Percentiles rank a stretch among this genome's conserved stretches.
Evolutionary conservation across 2,329 filamentous ascomycete genomes (phyloP).

Genomic region (Trichoderma guizhouense): DNA sequence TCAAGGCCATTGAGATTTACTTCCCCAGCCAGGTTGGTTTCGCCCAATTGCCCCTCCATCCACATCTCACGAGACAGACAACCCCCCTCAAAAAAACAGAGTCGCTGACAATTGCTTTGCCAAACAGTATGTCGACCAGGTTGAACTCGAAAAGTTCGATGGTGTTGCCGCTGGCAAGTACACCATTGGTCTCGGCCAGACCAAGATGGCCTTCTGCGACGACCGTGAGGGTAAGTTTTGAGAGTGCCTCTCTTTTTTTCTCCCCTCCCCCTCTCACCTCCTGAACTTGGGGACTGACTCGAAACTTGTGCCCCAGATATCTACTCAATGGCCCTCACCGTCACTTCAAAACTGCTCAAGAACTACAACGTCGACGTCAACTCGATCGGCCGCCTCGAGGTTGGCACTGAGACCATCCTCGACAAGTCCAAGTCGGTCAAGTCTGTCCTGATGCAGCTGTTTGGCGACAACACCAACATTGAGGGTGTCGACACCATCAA

Average conservation of each 20-base stretch:
- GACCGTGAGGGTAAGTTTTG: conserved; percentile 72
- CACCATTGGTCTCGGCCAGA: conserved; percentile 87
- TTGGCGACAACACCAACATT: conserved; percentile 77
- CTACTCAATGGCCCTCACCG: conserved; percentile 81
- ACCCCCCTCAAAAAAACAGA: background rate
- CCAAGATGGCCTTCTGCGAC: conserved; percentile 89
- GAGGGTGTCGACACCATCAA: conserved; percentile 82
- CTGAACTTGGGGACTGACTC: background rate
- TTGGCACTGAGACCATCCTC: conserved; percentile 80
- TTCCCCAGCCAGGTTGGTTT: conserved; percentile 76
- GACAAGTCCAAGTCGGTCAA: conserved; percentile 93
- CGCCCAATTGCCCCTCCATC: conserved; percentile 21
- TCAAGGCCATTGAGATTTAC: conserved; percentile 90
- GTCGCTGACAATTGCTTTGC: conserved; percentile 2
- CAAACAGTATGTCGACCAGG: conserved; percentile 76
- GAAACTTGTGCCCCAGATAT: conserved; percentile 62
- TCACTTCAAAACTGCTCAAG: conserved; percentile 70
- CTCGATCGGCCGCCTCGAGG: conserved; percentile 76
- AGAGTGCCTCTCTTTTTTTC: conserved; percentile 11
- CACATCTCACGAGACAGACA: conserved; percentile 7
- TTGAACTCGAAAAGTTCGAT: conserved; percentile 82
- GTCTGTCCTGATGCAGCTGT: conserved; percentile 83
- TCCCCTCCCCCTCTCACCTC: conserved; percentile 1
- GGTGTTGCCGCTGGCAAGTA: conserved; percentile 79
- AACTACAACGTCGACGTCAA: conserved; percentile 81